Percentiles rank a stretch among this genome's conserved stretches.
These are phyloP conservation scores for Beauveria australis DNA, from an alignment of 2,329 filamentous ascomycete genomes.

Conservation along the genomic window DNA sequence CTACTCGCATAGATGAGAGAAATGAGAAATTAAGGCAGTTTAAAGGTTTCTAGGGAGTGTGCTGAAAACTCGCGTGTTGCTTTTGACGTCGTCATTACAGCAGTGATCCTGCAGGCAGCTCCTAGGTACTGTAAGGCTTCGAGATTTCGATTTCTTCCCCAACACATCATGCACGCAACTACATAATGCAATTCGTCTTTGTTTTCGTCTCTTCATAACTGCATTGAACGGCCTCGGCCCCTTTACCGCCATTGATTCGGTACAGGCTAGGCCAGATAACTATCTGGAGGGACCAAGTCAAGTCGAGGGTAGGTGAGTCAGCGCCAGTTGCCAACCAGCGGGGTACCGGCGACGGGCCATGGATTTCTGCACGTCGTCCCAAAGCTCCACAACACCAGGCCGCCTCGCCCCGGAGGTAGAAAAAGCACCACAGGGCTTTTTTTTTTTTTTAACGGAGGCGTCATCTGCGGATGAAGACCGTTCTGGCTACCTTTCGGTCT, in stretches of 20 bases:
- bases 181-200: too few species aligned
- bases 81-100: too few species aligned
- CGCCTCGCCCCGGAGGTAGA: slow-evolving; percentile 8
- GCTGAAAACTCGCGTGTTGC: too few species aligned
- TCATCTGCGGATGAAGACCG: slow-evolving; percentile 12
- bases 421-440: slow-evolving; percentile 11
- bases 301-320: background rate
- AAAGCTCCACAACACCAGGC: slow-evolving; percentile 11
- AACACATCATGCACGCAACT: too few species aligned
- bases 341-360: background rate
- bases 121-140: too few species aligned
- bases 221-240: too few species aligned
- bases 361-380: slow-evolving; percentile 7
- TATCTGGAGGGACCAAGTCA: background rate
- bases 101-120: too few species aligned
- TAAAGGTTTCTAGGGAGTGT: too few species aligned
- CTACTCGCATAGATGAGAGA: background rate
- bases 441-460: background rate
- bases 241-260: too few species aligned
- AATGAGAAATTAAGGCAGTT: too few species aligned
- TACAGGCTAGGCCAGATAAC: background rate
- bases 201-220: background rate
- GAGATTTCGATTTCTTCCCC: too few species aligned
- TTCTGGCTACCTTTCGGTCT: slow-evolving; percentile 10
- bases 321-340: background rate